Percentiles rank a stretch among this genome's conserved stretches.
These are phyloP conservation scores for Murraya koenigii DNA, from an alignment of 345 rosid genomes.

Conservation along the genomic window DNA sequence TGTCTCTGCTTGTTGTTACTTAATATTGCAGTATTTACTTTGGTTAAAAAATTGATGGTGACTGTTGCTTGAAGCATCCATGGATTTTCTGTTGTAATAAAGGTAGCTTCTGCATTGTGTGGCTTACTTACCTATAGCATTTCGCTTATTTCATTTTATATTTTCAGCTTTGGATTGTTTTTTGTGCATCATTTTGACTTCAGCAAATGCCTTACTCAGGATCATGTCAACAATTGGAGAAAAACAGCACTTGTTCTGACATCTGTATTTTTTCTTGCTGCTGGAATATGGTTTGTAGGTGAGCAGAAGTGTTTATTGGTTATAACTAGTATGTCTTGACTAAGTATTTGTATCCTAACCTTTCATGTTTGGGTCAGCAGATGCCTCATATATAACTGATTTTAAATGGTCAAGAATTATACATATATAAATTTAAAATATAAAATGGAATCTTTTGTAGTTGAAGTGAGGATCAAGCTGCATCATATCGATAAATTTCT, in stretches of 20 bases:
- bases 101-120: neutral
- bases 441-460: neutral
- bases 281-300: slow-evolving; percentile 86
- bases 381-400: neutral
- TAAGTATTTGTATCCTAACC: neutral
- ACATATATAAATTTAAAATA: neutral
- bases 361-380: neutral
- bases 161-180: slow-evolving; percentile 2
- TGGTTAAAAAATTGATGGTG: neutral
- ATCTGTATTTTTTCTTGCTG: slow-evolving; percentile 68
- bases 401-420: neutral
- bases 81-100: neutral
- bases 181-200: slow-evolving; percentile 8
- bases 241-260: slow-evolving; percentile 77
- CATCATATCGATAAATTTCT: neutral
- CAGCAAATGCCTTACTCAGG: slow-evolving; percentile 37
- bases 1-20: neutral
- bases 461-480: neutral
- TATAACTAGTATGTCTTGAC: neutral
- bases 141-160: neutral
- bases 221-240: slow-evolving; percentile 73
- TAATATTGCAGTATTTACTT: neutral
- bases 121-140: neutral
- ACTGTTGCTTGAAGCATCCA: neutral
- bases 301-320: slow-evolving; percentile 11